Evolutionary conservation across 2,329 filamentous ascomycete genomes (phyloP).

Genomic region (Parastagonospora avenae): DNA sequence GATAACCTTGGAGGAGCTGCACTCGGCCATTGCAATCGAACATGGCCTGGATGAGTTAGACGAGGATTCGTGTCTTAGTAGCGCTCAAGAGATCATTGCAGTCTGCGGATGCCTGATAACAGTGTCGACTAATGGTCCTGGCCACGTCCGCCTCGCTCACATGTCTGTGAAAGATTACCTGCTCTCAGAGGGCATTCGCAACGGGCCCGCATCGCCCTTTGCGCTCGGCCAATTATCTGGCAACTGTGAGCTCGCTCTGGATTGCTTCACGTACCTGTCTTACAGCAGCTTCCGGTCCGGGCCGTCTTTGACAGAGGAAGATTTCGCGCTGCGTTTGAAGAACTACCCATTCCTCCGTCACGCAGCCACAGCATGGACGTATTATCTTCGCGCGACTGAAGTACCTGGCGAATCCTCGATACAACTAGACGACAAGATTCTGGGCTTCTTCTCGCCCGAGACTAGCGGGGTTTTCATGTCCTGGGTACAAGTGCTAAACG

Average conservation of each 20-base stretch:
- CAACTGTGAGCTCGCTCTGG: too few species aligned
- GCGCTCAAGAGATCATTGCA: neutral
- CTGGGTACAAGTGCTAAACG: constrained; percentile 6
- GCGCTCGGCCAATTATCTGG: too few species aligned
- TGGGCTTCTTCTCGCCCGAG: constrained; percentile 1
- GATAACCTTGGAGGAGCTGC: too few species aligned
- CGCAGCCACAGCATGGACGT: constrained; percentile 1
- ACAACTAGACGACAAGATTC: neutral
- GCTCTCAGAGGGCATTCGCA: neutral
- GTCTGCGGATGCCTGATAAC: neutral
- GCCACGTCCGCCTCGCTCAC: constrained; percentile 2
- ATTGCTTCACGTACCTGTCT: too few species aligned
- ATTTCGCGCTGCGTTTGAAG: neutral
- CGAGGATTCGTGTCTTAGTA: neutral
- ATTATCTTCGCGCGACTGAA: neutral
- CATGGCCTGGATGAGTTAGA: too few species aligned
- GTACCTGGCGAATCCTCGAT: neutral
- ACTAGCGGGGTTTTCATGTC: constrained; percentile 3
- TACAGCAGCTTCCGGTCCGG: too few species aligned
- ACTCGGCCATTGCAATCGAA: too few species aligned
- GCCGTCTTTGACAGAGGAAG: too few species aligned
- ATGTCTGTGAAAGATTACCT: constrained; percentile 4
- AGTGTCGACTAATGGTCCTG: neutral
- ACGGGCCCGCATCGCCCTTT: too few species aligned
- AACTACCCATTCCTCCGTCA: constrained; percentile 2